phyloP scores from a whole-genome alignment of 2,329 filamentous ascomycete species.

The Pezicula radicicola region DNA sequence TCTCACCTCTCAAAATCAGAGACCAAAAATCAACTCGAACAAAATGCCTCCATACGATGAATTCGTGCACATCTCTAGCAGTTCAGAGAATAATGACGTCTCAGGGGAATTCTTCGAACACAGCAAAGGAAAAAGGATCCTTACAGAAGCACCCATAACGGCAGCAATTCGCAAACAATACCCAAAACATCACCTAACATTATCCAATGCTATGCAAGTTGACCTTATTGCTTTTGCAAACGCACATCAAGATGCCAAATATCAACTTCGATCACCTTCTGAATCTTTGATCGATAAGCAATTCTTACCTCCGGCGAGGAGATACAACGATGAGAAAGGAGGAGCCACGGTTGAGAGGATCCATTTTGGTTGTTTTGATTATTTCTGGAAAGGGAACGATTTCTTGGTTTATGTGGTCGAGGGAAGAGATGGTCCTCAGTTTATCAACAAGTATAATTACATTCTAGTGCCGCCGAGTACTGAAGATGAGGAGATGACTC shows the following conservation, averaged over 20 bases:
- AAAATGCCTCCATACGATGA: constrained; percentile 17
- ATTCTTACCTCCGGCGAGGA: constrained; percentile 19
- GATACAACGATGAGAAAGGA: constrained; percentile 21
- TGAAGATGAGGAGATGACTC: constrained; percentile 6
- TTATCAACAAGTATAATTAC: constrained; percentile 12
- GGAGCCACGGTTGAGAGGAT: constrained; percentile 15
- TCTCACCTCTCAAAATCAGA: background rate
- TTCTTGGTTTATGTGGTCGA: constrained; percentile 22
- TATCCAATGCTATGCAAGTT: constrained; percentile 2
- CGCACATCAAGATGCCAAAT: constrained; percentile 14
- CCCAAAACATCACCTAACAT: constrained; percentile 20
- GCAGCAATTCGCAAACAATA: constrained; percentile 14
- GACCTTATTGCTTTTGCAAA: constrained; percentile 21
- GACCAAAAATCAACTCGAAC: background rate
- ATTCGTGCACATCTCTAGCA: constrained; percentile 16
- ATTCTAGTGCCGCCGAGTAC: constrained; percentile 12
- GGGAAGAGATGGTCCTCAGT: constrained; percentile 12
- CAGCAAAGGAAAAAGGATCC: constrained; percentile 14
- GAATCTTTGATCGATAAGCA: constrained; percentile 11
- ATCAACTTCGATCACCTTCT: constrained; percentile 6
- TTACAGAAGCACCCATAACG: constrained; percentile 18
- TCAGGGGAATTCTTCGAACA: constrained; percentile 16
- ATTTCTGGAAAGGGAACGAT: constrained; percentile 13
- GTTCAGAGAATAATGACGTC: constrained; percentile 1
- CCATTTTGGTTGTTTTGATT: constrained; percentile 21